These are phyloP conservation scores for Plectranthus barbatus DNA, from an alignment of 257 asterid genomes.

Conservation along the genomic window DNA sequence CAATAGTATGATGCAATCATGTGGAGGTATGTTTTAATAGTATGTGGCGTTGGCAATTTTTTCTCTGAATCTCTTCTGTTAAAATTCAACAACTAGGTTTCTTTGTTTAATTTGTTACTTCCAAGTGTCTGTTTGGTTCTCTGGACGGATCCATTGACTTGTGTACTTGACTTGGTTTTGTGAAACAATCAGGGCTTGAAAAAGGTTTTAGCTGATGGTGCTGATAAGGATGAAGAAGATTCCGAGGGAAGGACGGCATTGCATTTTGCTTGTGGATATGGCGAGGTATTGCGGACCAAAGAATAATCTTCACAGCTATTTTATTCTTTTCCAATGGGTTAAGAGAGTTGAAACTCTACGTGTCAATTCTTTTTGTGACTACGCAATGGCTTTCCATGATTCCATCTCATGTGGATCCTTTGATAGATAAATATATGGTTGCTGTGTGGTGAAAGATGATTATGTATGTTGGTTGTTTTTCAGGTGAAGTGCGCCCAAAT, in stretches of 20 bases:
- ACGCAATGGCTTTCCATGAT: no score
- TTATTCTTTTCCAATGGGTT: neutral
- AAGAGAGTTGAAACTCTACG: neutral
- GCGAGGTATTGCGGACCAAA: slow-evolving; percentile 56
- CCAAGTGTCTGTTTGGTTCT: neutral
- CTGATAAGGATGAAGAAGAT: slow-evolving; percentile 96
- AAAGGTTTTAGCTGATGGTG: slow-evolving; percentile 73
- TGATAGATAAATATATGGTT: neutral
- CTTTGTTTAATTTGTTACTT: neutral
- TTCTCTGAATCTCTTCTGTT: neutral
- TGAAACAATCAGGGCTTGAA: slow-evolving; percentile 58
- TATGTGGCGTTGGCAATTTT: neutral
- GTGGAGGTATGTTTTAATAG: slow-evolving; percentile 33
- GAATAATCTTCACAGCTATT: neutral
- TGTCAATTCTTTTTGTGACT: no score
- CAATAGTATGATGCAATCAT: neutral
- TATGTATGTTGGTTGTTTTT: neutral
- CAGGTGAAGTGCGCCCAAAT: slow-evolving; percentile 86
- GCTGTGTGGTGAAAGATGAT: neutral
- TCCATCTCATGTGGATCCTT: no score
- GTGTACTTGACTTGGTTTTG: neutral
- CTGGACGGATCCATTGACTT: neutral
- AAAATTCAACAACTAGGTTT: neutral
- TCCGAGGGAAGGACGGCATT: slow-evolving; percentile 99
- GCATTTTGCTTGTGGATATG: slow-evolving; percentile 99